Evolutionary conservation across 257 asterid species (phyloP).

Genomic region (Solanum arcanum): DNA sequence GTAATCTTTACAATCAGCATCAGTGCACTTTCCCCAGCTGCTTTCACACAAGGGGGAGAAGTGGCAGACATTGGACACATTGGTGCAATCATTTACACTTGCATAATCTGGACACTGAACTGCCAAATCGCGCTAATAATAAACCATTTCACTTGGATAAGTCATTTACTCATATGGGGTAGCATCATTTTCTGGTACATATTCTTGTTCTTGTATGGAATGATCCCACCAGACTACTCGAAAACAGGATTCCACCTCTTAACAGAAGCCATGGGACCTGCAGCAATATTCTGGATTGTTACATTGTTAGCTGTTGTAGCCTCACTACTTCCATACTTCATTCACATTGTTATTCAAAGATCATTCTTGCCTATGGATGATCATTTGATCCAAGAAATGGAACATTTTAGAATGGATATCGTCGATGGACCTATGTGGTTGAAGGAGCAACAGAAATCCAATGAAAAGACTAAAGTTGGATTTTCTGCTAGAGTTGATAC

Average conservation of each 20-base stretch:
- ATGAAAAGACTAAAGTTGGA: constrained; percentile 68
- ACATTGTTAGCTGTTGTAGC: constrained; percentile 54
- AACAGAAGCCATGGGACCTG: constrained; percentile 60
- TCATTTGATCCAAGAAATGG: constrained; percentile 89
- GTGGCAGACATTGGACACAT: constrained; percentile 78
- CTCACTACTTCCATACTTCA: constrained; percentile 73
- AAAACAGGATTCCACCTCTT: constrained; percentile 47
- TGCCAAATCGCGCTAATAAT: constrained; percentile 75
- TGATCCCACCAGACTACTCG: constrained; percentile 18
- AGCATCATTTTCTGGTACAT: constrained; percentile 70
- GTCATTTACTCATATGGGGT: constrained; percentile 65
- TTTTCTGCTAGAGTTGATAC: constrained; percentile 92
- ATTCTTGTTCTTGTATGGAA: constrained; percentile 60
- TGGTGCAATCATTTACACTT: constrained; percentile 85
- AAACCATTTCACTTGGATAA: constrained; percentile 95
- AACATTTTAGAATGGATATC: constrained; percentile 57
- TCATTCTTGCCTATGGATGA: constrained; percentile 81
- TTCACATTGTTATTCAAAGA: constrained; percentile 67
- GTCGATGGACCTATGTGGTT: constrained; percentile 89
- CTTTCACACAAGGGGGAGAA: constrained; percentile 74
- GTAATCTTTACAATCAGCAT: constrained; percentile 61
- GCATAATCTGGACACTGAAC: constrained; percentile 81
- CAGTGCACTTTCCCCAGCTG: constrained; percentile 60
- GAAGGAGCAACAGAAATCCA: constrained; percentile 67
- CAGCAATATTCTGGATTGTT: constrained; percentile 75